Conservation (phyloP, 179 eudicot species). For the Silene noctiflora region DNA sequence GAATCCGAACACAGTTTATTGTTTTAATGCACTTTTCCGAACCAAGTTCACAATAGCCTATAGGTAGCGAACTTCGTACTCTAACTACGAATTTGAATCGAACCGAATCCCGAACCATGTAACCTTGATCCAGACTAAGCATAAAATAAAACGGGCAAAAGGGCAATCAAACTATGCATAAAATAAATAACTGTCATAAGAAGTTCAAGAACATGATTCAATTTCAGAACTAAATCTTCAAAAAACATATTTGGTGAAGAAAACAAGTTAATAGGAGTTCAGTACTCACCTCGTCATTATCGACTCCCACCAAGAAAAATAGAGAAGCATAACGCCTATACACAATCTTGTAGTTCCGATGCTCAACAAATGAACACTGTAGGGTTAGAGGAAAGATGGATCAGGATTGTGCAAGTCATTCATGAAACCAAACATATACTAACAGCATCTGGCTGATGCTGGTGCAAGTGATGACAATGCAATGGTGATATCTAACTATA, state of each 20-base stretch:
- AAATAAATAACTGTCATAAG: not conserved
- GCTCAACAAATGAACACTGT: conserved; percentile 99
- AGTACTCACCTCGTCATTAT: conserved; percentile 86
- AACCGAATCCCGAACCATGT: not conserved
- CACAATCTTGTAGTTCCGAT: conserved; percentile 93
- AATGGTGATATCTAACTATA: too few species aligned
- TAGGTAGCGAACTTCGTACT: not conserved
- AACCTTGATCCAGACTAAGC: not conserved
- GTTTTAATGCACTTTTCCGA: not conserved
- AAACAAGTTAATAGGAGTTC: not conserved
- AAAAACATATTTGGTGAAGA: not conserved
- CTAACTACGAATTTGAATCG: not conserved
- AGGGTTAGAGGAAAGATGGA: conserved; percentile 7
- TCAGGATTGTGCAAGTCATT: not conserved
- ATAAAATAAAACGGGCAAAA: too few species aligned
- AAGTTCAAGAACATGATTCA: not conserved
- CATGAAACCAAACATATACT: not conserved
- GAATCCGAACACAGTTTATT: too few species aligned
- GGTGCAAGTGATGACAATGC: not conserved
- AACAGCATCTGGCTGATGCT: not conserved
- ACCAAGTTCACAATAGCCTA: too few species aligned
- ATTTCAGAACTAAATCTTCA: not conserved
- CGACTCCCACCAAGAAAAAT: conserved; percentile 97
- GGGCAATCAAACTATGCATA: too few species aligned
- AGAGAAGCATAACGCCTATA: conserved; percentile 95